Conservation (phyloP, 2,329 filamentous ascomycete genomes). For the Sclerotinia subarctica region DNA sequence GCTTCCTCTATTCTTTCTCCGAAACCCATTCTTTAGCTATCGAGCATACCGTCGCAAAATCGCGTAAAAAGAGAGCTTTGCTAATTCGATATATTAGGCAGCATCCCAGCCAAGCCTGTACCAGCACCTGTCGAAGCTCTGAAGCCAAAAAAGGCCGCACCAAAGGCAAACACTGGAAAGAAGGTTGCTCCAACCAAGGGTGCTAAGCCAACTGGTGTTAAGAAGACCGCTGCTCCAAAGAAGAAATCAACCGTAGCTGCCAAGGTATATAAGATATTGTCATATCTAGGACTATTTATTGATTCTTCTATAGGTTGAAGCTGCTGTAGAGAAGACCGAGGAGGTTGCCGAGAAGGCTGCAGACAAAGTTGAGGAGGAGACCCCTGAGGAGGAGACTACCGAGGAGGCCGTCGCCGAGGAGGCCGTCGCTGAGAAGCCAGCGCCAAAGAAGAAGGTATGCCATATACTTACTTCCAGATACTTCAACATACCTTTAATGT, state of each 20-base stretch:
- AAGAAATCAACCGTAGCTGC: conserved; percentile 33
- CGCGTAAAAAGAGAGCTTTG: conserved; percentile 22
- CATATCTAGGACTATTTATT: not conserved
- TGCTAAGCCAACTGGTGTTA: conserved; percentile 35
- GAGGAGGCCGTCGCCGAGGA: not conserved
- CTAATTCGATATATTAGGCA: conserved; percentile 33
- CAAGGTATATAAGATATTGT: conserved; percentile 31
- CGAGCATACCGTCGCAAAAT: conserved; percentile 16
- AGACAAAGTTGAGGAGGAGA: not conserved
- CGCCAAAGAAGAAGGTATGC: conserved; percentile 14
- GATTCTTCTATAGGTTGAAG: not conserved
- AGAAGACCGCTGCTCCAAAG: conserved; percentile 37
- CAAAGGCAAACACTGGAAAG: conserved; percentile 33
- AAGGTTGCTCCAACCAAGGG: conserved; percentile 37
- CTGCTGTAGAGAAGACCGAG: conserved; percentile 4
- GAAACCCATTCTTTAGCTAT: not conserved
- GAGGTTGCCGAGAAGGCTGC: not conserved
- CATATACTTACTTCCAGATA: not conserved
- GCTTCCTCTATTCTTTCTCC: conserved; percentile 3
- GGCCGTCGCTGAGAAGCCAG: not conserved
- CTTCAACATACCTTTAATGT: not conserved
- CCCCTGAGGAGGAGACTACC: not conserved
- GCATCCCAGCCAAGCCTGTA: conserved; percentile 34
- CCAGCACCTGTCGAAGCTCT: conserved; percentile 32
- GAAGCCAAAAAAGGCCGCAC: conserved; percentile 34